Evolutionary conservation across 805 yeast genomes (phyloP).

Genomic region (Wickerhamiella sergipiensis): DNA sequence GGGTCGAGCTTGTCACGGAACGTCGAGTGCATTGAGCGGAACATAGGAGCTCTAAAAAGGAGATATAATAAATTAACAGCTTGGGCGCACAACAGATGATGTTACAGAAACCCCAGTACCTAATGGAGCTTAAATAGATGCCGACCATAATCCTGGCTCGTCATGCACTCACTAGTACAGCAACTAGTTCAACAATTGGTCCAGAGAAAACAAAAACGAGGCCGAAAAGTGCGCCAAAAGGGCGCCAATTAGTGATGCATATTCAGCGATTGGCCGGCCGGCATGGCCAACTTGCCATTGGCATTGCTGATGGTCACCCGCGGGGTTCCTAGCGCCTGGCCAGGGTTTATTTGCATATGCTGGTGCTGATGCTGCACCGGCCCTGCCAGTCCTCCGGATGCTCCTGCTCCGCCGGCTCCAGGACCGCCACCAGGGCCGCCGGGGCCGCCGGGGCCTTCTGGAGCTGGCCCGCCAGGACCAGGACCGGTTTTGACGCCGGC

Average conservation of each 20-base stretch:
- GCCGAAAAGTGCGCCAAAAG: too few species aligned
- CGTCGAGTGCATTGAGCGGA: not conserved
- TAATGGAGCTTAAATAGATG: not conserved
- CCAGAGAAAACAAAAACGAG: too few species aligned
- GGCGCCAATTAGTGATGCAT: not conserved
- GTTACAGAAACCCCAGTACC: too few species aligned
- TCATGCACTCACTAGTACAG: too few species aligned
- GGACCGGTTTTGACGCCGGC: too few species aligned
- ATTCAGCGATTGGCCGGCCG: not conserved
- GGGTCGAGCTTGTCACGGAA: not conserved
- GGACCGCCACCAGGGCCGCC: too few species aligned
- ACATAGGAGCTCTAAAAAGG: not conserved
- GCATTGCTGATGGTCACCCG: not conserved
- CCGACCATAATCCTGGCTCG: not conserved
- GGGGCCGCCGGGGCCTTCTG: too few species aligned
- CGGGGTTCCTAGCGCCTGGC: not conserved
- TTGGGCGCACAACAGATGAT: too few species aligned
- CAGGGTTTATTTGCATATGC: not conserved
- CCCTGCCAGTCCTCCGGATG: not conserved
- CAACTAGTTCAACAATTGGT: too few species aligned
- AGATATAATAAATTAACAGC: not conserved
- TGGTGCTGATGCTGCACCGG: not conserved
- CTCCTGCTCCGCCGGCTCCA: too few species aligned
- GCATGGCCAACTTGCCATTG: not conserved
- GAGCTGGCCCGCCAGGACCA: too few species aligned